Percentiles rank a stretch among this genome's conserved stretches.
Evolutionary conservation across 345 rosid genomes (phyloP).

Genomic region (Sapria himalayana): DNA sequence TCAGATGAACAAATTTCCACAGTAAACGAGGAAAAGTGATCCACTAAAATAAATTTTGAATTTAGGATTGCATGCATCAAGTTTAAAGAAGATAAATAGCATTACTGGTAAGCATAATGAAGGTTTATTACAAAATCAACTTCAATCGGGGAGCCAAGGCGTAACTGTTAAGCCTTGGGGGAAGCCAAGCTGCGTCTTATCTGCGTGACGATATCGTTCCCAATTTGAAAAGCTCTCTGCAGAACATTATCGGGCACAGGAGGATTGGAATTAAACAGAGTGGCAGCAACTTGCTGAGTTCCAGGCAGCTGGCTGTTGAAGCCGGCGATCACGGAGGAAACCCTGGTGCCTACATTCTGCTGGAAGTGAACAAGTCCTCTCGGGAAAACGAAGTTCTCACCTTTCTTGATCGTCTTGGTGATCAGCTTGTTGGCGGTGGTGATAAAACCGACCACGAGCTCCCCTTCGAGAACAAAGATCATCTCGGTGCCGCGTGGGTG

Average conservation of each 20-base stretch:
- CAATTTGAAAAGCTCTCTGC: conserved; percentile 43
- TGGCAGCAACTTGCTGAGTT: conserved; percentile 22
- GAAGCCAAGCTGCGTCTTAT: too few species aligned
- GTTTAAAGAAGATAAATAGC: too few species aligned
- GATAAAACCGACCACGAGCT: conserved; percentile 42
- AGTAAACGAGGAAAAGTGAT: too few species aligned
- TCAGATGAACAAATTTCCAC: too few species aligned
- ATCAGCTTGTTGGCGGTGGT: conserved; percentile 34
- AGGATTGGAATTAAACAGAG: conserved; percentile 27
- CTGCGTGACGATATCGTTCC: too few species aligned
- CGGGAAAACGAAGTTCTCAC: conserved; percentile 40
- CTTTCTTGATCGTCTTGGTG: conserved; percentile 26
- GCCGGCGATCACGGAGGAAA: conserved; percentile 24
- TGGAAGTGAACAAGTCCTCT: conserved; percentile 49
- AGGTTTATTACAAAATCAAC: too few species aligned
- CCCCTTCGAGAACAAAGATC: conserved; percentile 37
- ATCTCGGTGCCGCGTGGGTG: conserved; percentile 58
- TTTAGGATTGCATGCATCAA: too few species aligned
- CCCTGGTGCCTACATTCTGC: conserved; percentile 28
- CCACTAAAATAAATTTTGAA: too few species aligned
- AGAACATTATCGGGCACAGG: conserved; percentile 35
- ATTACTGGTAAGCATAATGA: too few species aligned
- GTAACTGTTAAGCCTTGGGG: too few species aligned
- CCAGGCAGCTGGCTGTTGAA: conserved; percentile 55
- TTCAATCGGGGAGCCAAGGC: too few species aligned